These are phyloP conservation scores for Ophiostoma novo-ulmi DNA, from an alignment of 2,329 filamentous ascomycete genomes.

Conservation along the genomic window DNA sequence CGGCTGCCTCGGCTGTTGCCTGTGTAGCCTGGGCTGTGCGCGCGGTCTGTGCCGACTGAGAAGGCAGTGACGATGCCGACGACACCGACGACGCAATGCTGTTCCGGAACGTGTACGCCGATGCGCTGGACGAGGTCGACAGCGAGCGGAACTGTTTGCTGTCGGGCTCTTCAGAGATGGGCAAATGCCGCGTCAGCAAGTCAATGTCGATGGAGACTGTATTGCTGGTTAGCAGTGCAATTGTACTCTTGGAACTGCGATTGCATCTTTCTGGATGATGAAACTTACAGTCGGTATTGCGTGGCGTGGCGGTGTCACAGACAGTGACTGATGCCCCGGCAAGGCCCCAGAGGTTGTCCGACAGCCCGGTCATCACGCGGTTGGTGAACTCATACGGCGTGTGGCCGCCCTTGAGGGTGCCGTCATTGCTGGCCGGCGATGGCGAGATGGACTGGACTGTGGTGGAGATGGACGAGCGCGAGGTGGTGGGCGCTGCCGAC, in stretches of 20 bases:
- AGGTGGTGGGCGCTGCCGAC: neutral
- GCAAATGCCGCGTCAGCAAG: constrained; percentile 14
- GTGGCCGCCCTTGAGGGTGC: neutral
- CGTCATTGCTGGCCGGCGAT: constrained; percentile 4
- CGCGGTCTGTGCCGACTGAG: neutral
- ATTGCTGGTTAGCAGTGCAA: neutral
- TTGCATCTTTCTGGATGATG: neutral
- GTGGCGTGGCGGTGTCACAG: neutral
- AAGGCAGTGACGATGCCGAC: neutral
- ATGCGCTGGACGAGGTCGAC: neutral
- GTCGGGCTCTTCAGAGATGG: constrained; percentile 3
- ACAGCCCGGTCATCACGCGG: neutral
- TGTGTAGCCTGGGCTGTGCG: neutral
- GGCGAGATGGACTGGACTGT: constrained; percentile 8
- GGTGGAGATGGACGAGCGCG: constrained; percentile 1
- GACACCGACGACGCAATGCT: neutral
- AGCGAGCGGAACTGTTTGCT: neutral
- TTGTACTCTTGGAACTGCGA: neutral
- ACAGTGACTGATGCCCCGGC: constrained; percentile 13
- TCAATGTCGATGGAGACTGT: constrained; percentile 22
- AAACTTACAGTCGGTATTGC: neutral
- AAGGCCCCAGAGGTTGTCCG: constrained; percentile 13
- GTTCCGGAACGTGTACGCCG: neutral
- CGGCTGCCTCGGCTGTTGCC: constrained; percentile 3
- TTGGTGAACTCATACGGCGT: neutral